A percentile compares a stretch with the other conserved stretches of the same genome.
These are phyloP conservation scores for Tylopilus sp. DNA, from an alignment of 768 basidiomycete genomes.

Conservation along the genomic window DNA sequence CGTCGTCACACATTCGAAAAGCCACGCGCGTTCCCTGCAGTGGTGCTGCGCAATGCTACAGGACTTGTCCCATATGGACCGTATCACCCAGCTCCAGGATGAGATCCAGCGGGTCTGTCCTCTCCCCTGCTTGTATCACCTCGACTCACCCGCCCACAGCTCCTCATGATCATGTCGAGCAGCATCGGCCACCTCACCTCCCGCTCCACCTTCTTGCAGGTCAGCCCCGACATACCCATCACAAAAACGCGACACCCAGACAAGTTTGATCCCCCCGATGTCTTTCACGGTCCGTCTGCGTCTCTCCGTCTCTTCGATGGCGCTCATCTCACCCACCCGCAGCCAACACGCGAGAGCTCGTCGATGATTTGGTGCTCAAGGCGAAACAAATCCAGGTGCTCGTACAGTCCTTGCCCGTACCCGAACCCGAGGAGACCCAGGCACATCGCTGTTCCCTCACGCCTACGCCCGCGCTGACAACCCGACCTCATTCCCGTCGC, in stretches of 20 bases:
- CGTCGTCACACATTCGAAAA: too few species aligned
- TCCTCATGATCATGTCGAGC: constrained; percentile 86
- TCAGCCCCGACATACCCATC: constrained; percentile 77
- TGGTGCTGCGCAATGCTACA: constrained; percentile 84
- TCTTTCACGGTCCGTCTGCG: constrained; percentile 60
- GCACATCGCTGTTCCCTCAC: constrained; percentile 23
- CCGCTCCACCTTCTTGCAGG: constrained; percentile 72
- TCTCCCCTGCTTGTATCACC: not conserved
- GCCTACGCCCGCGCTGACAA: not conserved
- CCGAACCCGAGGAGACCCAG: constrained; percentile 75
- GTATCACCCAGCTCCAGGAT: constrained; percentile 93
- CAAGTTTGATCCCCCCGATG: constrained; percentile 66
- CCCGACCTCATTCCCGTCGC: not conserved
- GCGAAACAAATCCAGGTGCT: constrained; percentile 88
- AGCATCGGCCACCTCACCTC: constrained; percentile 77
- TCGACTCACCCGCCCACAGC: too few species aligned
- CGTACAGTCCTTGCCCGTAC: constrained; percentile 73
- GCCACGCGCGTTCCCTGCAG: constrained; percentile 33
- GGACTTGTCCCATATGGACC: constrained; percentile 92
- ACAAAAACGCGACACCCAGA: constrained; percentile 75
- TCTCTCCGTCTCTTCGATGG: too few species aligned
- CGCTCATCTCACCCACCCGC: not conserved
- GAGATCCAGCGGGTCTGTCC: constrained; percentile 76
- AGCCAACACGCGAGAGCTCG: constrained; percentile 86
- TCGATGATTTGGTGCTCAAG: constrained; percentile 76